Evolutionary conservation across 164 flowering plant species (phyloP), one percentile per base, ranked within the genome.

Genomic region (Vitis riparia): DNA sequence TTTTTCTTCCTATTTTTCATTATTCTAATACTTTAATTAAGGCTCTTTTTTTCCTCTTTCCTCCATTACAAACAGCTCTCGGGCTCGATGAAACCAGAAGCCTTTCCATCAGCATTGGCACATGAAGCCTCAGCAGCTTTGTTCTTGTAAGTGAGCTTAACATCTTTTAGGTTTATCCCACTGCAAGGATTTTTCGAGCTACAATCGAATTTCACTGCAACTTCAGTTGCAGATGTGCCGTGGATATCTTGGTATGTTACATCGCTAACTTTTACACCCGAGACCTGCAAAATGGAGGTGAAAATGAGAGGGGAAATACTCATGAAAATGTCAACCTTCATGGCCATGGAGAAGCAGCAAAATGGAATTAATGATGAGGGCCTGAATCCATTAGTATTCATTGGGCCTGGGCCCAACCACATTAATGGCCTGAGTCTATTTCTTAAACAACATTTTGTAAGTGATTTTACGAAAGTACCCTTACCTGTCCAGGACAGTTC

Each of bases 401-500:
- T 37, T 37, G 44, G 44, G 44, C 44, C 44, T 37, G 7, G 44
- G 44, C 44, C 44, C 44, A 37, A 0, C 5, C 7, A 37, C 44
- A 37, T 3, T 37, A 37, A 37, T 37, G 5, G 44, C 6, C 44
- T 37, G 27, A 23, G 2, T 23, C 27, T 23, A 23, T 23, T 0
- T 23, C 27, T 23, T 0, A 23, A 23, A 23, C 27, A 23, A 23
- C 1, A 23, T 23, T 23, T 0, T 37, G 5, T 37, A 37, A 37
- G 44, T 37, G 44, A 6, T 3, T 37, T 37, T 37, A 37, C 44
- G 44, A 6, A 37, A 37, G 44, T 37, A 37, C 51, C 5, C 8
- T 17, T 78, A 88, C 97, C 88, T 84, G 73, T 32, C 60, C 58
- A 29, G 97, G 90, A 60, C 94, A 91, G 11, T 60, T 66, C 10